These are phyloP conservation scores for Tulasnella sp. DNA, from an alignment of 768 basidiomycete genomes.

Conservation along the genomic window DNA sequence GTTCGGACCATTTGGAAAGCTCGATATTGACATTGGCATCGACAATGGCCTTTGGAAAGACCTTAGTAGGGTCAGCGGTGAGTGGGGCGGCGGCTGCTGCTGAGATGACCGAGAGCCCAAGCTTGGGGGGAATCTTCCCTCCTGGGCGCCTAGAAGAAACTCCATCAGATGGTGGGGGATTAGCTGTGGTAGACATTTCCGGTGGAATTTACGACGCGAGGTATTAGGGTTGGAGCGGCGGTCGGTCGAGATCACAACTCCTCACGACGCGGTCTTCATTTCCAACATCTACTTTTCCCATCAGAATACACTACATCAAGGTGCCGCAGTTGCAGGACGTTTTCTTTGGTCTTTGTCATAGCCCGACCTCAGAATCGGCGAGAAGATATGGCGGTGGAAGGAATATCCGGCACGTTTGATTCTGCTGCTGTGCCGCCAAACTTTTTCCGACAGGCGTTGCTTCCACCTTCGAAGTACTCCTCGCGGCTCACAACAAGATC, in stretches of 20 bases:
- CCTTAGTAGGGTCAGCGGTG: constrained; percentile 62
- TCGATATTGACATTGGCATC: constrained; percentile 62
- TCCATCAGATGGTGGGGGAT: background rate
- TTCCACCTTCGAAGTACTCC: constrained; percentile 84
- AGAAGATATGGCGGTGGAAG: constrained; percentile 2
- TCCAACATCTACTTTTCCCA: constrained; percentile 15
- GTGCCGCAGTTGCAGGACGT: background rate
- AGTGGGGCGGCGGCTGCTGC: constrained; percentile 64
- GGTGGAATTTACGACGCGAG: background rate
- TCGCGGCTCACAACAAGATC: constrained; percentile 62
- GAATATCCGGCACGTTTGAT: background rate
- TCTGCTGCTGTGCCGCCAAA: constrained; percentile 47
- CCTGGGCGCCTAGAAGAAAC: constrained; percentile 9
- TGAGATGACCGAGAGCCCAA: constrained; percentile 74
- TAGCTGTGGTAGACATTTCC: background rate
- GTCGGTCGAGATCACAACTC: constrained; percentile 15
- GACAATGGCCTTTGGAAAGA: constrained; percentile 60
- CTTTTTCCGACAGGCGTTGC: constrained; percentile 67
- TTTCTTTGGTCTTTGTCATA: background rate
- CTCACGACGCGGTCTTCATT: constrained; percentile 14
- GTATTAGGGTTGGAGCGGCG: constrained; percentile 8
- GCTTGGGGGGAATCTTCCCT: constrained; percentile 51
- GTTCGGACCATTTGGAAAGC: constrained; percentile 52
- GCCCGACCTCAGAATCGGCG: background rate
- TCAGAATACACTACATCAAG: background rate